Base-by-base conservation (phyloP, 2,329 filamentous ascomycete species). In the Aplosporella prunicola region DNA sequence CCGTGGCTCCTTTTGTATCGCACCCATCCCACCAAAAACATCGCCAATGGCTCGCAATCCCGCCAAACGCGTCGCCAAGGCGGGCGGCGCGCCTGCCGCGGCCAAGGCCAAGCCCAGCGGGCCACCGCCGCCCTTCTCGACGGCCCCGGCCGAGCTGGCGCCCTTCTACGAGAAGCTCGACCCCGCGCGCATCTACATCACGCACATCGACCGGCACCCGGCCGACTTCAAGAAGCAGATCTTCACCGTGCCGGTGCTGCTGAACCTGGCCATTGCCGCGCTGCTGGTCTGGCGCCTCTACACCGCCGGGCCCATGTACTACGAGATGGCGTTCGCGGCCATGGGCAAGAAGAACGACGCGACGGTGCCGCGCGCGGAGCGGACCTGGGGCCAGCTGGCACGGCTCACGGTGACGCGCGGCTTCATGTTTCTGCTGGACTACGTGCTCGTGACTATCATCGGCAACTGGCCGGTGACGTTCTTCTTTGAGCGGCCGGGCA, bases 151-250 rank as follows among this genome's bases (percentile, higher is more conserved):
- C 32, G 67, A 69, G 20, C 72, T 93, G 37, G 51, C 69, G 34
- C 71, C 78, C 9, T 80, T 93, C 55, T 69, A 82, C 52, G 63
- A 72, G 23, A 71, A 68, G 28, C 77, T 94, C 42, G 72, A 77
- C 41, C 67, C 72, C 39, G 63, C 72, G 39, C 76, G 84, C 58
- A 72, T 93, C 55, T 94, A 95, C 70, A 74, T 95, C 51, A 71
- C 81, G 20, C 87, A 94, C 65, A 68, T 93, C 60, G 88, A 95
- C 67, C 64, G 62, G 43, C 78, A 81, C 44, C 77, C 79, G 0
- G 60, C 63, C 14, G 68, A 70, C 18, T 76, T 88, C 62, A 95
- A 95, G 63, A 75, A 75, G 56, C 82, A 84, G 52, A 81, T 93
- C 51, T 95, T 94, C 61, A 51, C 77, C 32, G 78, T 94, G 1